These are phyloP conservation scores for Peniophora sp. DNA, from an alignment of 1,284 basidiomycete species.

Conservation along the genomic window DNA sequence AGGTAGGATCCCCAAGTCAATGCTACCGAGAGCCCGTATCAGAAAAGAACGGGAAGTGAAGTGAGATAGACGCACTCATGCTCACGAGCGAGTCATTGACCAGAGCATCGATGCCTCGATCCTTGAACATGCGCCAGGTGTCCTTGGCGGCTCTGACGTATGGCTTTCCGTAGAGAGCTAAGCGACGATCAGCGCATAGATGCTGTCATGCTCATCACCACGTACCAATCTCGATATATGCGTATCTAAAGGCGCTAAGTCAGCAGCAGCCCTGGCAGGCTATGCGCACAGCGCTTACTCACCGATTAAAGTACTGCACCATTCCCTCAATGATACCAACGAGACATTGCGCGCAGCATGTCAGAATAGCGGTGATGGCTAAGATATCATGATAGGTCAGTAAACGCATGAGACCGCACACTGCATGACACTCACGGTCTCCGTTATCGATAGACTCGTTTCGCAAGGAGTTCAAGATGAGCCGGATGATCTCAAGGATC, in stretches of 20 bases:
- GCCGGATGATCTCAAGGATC: conserved; percentile 67
- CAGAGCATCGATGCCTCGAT: conserved; percentile 71
- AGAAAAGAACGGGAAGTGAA: conserved; percentile 1
- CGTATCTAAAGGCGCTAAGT: conserved; percentile 39
- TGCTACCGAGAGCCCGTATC: conserved; percentile 25
- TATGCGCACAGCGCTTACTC: conserved; percentile 17
- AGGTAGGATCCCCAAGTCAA: conserved; percentile 72
- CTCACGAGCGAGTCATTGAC: conserved; percentile 83
- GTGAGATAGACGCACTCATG: conserved; percentile 46
- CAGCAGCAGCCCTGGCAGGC: background rate
- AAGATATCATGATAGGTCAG: background rate
- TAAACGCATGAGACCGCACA: background rate
- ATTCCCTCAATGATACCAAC: conserved; percentile 64
- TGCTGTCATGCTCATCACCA: background rate
- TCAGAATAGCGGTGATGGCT: conserved; percentile 68
- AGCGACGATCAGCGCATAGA: background rate
- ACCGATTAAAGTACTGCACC: conserved; percentile 81
- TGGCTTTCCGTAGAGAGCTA: conserved; percentile 80
- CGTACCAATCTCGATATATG: conserved; percentile 75
- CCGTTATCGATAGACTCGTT: conserved; percentile 69
- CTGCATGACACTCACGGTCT: conserved; percentile 51
- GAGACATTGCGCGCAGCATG: conserved; percentile 78
- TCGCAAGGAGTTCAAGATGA: conserved; percentile 58
- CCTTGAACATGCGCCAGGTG: conserved; percentile 82
- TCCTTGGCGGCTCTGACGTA: conserved; percentile 86